Evolutionary conservation across 192 early-diverging fungal species (phyloP).

Genomic region (Dissophora globulifera): DNA sequence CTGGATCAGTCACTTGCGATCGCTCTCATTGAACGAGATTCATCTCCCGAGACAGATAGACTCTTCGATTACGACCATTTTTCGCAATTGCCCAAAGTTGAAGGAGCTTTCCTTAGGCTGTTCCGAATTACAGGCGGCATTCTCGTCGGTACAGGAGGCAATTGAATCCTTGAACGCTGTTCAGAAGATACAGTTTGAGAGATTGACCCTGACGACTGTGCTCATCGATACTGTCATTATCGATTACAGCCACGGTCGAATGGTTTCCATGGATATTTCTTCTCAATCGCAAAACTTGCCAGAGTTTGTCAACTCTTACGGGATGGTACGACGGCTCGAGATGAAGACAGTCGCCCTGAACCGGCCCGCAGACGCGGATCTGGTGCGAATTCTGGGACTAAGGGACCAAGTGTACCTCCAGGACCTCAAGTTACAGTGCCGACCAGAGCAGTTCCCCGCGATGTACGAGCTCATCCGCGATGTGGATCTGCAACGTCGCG

Average conservation of each 20-base stretch:
- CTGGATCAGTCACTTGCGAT: background rate
- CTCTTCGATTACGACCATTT: background rate
- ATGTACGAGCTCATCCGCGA: background rate
- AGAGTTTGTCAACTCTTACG: background rate
- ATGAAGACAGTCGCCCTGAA: background rate
- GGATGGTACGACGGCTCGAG: background rate
- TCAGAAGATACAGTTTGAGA: background rate
- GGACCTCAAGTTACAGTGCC: background rate
- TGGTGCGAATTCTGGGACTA: background rate
- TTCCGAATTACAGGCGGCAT: background rate
- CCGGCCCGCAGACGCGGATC: background rate
- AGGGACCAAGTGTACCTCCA: background rate
- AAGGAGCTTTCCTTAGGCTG: background rate
- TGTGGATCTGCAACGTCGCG: background rate
- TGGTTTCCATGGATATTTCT: background rate
- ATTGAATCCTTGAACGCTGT: background rate
- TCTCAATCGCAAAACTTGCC: background rate
- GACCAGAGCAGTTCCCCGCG: background rate
- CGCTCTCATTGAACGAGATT: background rate
- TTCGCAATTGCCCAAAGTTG: constrained; percentile 7
- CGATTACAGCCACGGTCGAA: background rate
- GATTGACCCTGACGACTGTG: background rate
- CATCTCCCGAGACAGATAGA: background rate
- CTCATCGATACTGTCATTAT: background rate
- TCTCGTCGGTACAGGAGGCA: background rate